phyloP scores from a whole-genome alignment of 1,284 basidiomycete genomes.

The Kwoniella shivajii region DNA sequence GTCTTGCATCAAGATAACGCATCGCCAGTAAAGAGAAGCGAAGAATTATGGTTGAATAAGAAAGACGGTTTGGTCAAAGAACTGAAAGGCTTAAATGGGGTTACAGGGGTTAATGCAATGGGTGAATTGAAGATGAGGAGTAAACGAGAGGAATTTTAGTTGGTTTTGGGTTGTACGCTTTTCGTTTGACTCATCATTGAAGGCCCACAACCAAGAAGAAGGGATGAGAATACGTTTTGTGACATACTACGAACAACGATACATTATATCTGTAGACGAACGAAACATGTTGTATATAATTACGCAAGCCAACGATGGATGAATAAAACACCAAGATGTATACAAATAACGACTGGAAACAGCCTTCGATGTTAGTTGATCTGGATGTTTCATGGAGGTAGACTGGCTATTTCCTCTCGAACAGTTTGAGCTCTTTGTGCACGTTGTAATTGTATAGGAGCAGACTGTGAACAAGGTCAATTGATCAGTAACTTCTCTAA shows the following conservation, averaged over 20 bases:
- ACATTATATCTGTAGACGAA: neutral
- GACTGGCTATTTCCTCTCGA: conserved; percentile 42
- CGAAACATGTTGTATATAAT: neutral
- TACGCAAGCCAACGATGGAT: conserved; percentile 1
- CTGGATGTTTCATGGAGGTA: conserved; percentile 4
- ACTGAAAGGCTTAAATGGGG: conserved; percentile 33
- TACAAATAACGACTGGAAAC: no score
- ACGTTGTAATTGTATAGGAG: conserved; percentile 44
- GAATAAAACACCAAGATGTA: neutral
- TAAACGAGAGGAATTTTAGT: conserved; percentile 42
- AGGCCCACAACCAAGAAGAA: no score
- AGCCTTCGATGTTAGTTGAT: neutral
- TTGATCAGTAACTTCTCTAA: neutral
- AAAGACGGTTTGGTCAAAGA: conserved; percentile 16
- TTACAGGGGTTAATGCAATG: conserved; percentile 34
- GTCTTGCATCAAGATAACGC: conserved; percentile 22
- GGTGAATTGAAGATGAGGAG: conserved; percentile 38
- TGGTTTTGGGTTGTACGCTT: no score
- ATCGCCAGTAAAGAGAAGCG: conserved; percentile 9
- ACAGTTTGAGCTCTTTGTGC: conserved; percentile 52
- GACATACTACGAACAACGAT: no score
- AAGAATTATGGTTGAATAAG: conserved; percentile 17
- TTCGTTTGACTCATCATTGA: no score
- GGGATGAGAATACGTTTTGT: no score
- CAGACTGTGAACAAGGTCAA: conserved; percentile 29